Percentiles rank a stretch among this genome's conserved stretches.
These are phyloP conservation scores for Quercus rubra DNA, from an alignment of 306 rosid genomes.

Conservation along the genomic window DNA sequence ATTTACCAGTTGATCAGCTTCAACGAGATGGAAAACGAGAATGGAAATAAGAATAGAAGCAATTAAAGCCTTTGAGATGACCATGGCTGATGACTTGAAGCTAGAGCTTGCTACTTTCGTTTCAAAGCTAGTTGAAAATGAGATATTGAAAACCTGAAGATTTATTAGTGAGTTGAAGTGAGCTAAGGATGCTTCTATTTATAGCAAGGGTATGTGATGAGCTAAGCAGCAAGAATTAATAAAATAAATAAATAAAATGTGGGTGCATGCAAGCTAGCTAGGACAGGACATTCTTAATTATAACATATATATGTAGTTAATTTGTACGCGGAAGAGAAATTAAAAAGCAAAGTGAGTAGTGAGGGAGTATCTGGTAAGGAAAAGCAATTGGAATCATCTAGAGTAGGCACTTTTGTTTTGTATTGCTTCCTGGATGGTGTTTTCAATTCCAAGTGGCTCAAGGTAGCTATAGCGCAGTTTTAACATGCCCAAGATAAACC, in stretches of 20 bases:
- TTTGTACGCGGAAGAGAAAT: conserved; percentile 22
- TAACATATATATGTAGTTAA: background rate
- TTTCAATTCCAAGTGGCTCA: conserved; percentile 8
- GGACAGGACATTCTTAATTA: conserved; percentile 2
- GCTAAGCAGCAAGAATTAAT: background rate
- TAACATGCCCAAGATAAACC: background rate
- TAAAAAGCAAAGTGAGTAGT: background rate
- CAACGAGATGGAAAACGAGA: conserved; percentile 17
- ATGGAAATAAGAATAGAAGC: conserved; percentile 32
- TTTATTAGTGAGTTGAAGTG: conserved; percentile 13
- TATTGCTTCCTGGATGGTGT: conserved; percentile 1
- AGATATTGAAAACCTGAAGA: background rate
- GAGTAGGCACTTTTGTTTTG: background rate
- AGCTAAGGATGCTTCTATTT: conserved; percentile 37
- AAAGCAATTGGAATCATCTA: conserved; percentile 21
- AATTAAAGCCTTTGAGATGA: background rate
- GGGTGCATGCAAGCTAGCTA: background rate
- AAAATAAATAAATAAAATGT: background rate
- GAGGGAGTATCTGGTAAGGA: conserved; percentile 4
- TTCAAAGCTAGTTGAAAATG: conserved; percentile 2
- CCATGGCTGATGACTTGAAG: background rate
- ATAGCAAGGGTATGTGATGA: conserved; percentile 21
- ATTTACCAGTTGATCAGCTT: conserved; percentile 29
- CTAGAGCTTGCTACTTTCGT: background rate
- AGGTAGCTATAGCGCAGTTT: background rate